phyloP scores from a whole-genome alignment of 805 yeast species.

The Lachancea sp. region DNA sequence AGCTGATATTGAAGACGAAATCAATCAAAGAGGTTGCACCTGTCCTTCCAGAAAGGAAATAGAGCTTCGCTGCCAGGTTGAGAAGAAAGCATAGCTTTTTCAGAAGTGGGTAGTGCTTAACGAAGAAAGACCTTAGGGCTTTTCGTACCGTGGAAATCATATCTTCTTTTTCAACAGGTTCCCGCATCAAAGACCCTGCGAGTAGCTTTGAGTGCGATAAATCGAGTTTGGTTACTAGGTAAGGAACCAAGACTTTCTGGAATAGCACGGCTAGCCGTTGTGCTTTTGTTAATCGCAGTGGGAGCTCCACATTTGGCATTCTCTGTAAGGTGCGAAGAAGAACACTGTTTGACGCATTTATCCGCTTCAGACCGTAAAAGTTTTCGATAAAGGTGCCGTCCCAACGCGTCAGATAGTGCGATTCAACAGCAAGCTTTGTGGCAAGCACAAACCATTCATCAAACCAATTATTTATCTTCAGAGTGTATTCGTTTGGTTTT shows the following conservation, averaged over 20 bases:
- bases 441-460: slow-evolving; percentile 54
- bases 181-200: slow-evolving; percentile 42
- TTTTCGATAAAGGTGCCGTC: slow-evolving; percentile 86
- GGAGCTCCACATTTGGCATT: slow-evolving; percentile 28
- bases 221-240: slow-evolving; percentile 62
- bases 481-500: slow-evolving; percentile 63
- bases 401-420: slow-evolving; percentile 62
- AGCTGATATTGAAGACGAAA: slow-evolving; percentile 53
- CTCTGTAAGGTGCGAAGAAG: slow-evolving; percentile 10
- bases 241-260: slow-evolving; percentile 60
- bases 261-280: slow-evolving; percentile 54
- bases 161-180: not conserved
- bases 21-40: slow-evolving; percentile 62
- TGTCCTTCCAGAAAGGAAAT: slow-evolving; percentile 59
- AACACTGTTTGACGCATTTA: slow-evolving; percentile 26
- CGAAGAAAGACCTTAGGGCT: slow-evolving; percentile 37
- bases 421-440: slow-evolving; percentile 61
- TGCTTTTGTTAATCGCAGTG: slow-evolving; percentile 37
- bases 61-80: slow-evolving; percentile 52
- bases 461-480: slow-evolving; percentile 64
- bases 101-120: slow-evolving; percentile 56
- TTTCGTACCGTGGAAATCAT: not conserved
- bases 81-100: slow-evolving; percentile 41
- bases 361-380: slow-evolving; percentile 80
- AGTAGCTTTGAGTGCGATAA: slow-evolving; percentile 54